Evolutionary conservation across 495 filamentous ascomycete genomes (phyloP), one percentile per base, ranked within the genome.

Genomic region (Tuber umbilicatum): DNA sequence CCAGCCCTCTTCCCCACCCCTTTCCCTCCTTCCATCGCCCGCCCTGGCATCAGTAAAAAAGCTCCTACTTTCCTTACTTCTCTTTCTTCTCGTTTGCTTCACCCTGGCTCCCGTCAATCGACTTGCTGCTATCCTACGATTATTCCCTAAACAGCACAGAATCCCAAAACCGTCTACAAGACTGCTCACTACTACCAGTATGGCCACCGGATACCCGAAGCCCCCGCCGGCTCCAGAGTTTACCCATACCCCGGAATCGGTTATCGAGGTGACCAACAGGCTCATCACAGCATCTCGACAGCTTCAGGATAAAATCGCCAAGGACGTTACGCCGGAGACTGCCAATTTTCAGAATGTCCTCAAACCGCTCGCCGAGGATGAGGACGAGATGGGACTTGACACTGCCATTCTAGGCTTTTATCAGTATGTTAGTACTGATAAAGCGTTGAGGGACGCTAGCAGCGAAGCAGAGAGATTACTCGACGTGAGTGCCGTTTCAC

Each of bases 191-290:
- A 90, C 87, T 75, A 85, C 86, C 77, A 88, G 84, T 73, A 93
- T 93, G 91, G 90, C 89, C 35, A 21, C 47, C 39, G 12, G 12
- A 5, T 73, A 83, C 50, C 81, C 81, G 43, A 78, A 70, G 21
- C 78, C 84, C 1, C 94, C 95, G 55, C 93, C 94, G 27, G 85
- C 89, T 64, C 80, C 80, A 19, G 68, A 78, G 68, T 97, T 97
- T 85, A 94, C 89, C 0, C 92, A 92, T 70, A 97, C 93, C 68
- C 89, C 91, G 31, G 85, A 90, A 73, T 90, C 89, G 68, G 86
- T 99, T 73, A 84, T 96, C 35, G 86, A 88, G 73, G 93, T 94
- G 80, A 91, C 94, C 47, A 89, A 94, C 83, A 85, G 86, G 47
- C 83, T 97, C 69, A 92, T 94, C 75, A 87, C 90, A 37, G 85